Percentiles rank a stretch among this genome's conserved stretches.
These are phyloP conservation scores for Phyllosticta paracitricarpa DNA, from an alignment of 2,329 filamentous ascomycete species.

Conservation along the genomic window DNA sequence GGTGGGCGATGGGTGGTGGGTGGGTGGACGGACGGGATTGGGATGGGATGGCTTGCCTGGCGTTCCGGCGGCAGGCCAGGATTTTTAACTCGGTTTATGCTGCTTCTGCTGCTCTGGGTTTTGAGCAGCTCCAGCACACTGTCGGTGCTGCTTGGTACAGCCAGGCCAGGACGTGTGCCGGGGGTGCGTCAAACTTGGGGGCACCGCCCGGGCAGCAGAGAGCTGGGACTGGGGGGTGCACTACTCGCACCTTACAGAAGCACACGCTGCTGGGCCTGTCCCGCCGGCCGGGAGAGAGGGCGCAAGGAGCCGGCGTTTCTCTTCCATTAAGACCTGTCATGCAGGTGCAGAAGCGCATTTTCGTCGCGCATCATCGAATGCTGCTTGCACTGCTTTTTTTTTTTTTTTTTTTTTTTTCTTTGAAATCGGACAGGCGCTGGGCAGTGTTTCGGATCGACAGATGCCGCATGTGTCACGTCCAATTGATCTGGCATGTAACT, in stretches of 20 bases:
- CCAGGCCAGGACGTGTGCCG: neutral
- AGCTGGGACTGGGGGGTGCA: neutral
- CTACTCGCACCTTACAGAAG: neutral
- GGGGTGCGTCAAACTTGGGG: neutral
- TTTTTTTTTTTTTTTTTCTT: too few relatives aligned
- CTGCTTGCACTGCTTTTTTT: neutral
- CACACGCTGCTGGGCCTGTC: neutral
- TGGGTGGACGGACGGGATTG: neutral
- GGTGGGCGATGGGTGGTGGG: conserved; percentile 16
- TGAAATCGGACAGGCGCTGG: neutral
- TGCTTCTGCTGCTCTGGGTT: neutral
- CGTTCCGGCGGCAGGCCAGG: conserved; percentile 9
- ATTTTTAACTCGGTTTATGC: conserved; percentile 7
- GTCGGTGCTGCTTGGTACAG: neutral
- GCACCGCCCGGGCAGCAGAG: neutral
- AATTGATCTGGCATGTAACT: neutral
- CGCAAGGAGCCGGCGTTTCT: conserved; percentile 7
- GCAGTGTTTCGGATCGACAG: conserved; percentile 9
- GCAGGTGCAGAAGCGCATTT: conserved; percentile 11
- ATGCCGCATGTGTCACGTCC: conserved; percentile 8
- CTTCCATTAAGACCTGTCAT: conserved; percentile 3
- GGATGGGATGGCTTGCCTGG: conserved; percentile 7
- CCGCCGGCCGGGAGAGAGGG: neutral
- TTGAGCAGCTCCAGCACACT: neutral
- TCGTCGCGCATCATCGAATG: conserved; percentile 11